Evolutionary conservation across 495 filamentous ascomycete genomes (phyloP), one percentile per base, ranked within the genome.

Genomic region (Penicillium daleae): DNA sequence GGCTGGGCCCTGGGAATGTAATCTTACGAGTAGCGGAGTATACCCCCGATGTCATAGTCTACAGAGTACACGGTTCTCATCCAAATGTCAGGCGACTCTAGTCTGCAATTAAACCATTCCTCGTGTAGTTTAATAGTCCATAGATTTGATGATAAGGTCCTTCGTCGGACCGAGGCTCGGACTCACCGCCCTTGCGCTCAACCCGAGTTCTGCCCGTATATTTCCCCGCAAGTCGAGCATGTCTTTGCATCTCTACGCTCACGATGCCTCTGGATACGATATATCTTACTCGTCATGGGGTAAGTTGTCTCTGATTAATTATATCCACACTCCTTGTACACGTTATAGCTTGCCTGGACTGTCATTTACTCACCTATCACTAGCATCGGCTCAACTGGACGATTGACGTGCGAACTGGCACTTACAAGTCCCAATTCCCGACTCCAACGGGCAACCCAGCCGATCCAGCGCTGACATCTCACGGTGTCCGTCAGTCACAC

Each of bases 311-410:
- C 51, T 37, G 29, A 7, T 32, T 2, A 29, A 17, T 0, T 17
- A 13, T 50, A n/a, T 15, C 8, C 21, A 27, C 2, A 6, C 12
- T 50, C 46, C 29, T 17, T 7, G 12, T 6, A 7, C 12, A 10
- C 7, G 2, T n/a, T 26, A 24, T 5, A 1, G 9, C 4, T 48
- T 40, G 39, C 39, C 39, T n/a, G 24, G 21, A 26, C 6, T 26
- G 46, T 12, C 12, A 27, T 17, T 27, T 33, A 5, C 51, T 54
- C 15, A 54, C 51, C 15, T 24, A 32, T 27, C 31, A 42, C 33
- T 74, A 97, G 93, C 97, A 95, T 76, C 93, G 95, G 42, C 87
- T 89, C 65, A 93, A 88, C 68, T 97, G 91, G 91, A 86, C 85
- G 21, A 90, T 97, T 56, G 87, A 98, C 71, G 83, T 84, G 35